phyloP scores from a whole-genome alignment of 306 rosid genomes.

The Citrullus mucosospermus region DNA sequence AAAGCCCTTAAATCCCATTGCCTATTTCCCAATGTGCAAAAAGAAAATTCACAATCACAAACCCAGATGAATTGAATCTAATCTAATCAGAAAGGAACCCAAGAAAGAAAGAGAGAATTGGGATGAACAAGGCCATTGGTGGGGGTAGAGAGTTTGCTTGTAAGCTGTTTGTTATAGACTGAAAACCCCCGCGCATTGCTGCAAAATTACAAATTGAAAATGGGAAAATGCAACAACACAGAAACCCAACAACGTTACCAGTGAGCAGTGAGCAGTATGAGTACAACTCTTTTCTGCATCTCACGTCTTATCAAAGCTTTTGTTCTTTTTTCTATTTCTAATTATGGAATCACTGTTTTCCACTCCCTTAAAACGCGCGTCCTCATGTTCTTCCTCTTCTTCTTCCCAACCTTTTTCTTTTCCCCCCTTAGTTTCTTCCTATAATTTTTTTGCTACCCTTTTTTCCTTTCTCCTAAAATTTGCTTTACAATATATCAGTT shows the following conservation, averaged over 20 bases:
- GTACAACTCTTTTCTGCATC: conserved; percentile 20
- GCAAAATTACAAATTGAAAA: not conserved
- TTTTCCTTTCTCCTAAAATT: not conserved
- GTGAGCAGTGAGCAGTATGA: not conserved
- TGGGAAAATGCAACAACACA: not conserved
- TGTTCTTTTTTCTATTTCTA: conserved; percentile 5
- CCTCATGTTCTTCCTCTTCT: not conserved
- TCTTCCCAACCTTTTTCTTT: not conserved
- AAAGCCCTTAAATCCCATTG: conserved; percentile 1
- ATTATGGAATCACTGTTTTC: conserved; percentile 11
- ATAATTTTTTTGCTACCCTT: not conserved
- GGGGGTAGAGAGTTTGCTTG: not conserved
- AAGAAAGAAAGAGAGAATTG: not conserved
- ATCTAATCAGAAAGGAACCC: not conserved
- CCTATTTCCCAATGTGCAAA: not conserved
- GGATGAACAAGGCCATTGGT: conserved; percentile 3
- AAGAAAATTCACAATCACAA: not conserved
- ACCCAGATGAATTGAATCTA: not conserved
- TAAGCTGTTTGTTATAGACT: conserved; percentile 18
- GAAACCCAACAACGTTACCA: not conserved
- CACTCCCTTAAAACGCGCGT: conserved; percentile 17
- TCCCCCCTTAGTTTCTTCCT: not conserved
- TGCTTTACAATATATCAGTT: too few species aligned
- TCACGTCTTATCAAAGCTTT: conserved; percentile 40
- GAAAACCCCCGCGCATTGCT: not conserved